These are phyloP conservation scores for Oehlia diaphana DNA, from an alignment of 192 early-diverging fungal species.

Conservation along the genomic window DNA sequence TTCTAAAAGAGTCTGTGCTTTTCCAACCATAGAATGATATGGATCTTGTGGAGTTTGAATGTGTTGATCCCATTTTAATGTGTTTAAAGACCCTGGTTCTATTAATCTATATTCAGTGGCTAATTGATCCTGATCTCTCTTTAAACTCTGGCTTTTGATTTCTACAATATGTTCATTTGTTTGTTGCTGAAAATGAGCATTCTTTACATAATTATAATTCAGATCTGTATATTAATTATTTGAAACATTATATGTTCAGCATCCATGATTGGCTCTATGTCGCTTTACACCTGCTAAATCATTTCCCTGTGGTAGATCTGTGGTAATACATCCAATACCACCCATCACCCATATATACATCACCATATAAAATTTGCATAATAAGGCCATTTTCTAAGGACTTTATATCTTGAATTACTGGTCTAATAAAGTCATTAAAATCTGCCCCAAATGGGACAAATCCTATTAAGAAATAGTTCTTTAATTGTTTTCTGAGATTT, in stretches of 20 bases:
- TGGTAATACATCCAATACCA: neutral
- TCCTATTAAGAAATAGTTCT: constrained; percentile 11
- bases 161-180: neutral
- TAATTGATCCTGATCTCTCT: neutral
- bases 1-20: neutral
- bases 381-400: neutral
- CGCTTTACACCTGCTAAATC: neutral
- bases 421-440: neutral
- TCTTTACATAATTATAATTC: neutral
- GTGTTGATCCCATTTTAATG: neutral
- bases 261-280: neutral
- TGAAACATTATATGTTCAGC: neutral
- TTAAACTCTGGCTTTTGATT: neutral
- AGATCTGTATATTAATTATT: constrained; percentile 2
- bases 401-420: neutral
- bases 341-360: neutral
- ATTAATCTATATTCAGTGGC: neutral
- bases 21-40: constrained; percentile 27
- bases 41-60: neutral
- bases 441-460: neutral
- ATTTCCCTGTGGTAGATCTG: neutral
- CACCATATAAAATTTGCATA: neutral
- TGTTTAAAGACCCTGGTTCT: neutral
- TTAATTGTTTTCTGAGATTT: neutral
- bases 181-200: neutral